Conservation (phyloP, 78 protist genomes). For the slime mould (Dictyostelium discoideum) region dicty_2.7 NC_007088.5:1658501-1659000, state of each 20-base stretch:
- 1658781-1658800: neutral
- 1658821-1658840: neutral
- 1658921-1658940: slow-evolving; percentile 1
- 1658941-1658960: neutral
- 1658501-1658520: neutral
- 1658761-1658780: slow-evolving; percentile 7
- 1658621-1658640: neutral
- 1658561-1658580: neutral
- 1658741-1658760: neutral
- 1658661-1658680: too few species aligned
- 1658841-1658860: neutral
- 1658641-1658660: neutral
- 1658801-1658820: neutral
- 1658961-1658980: neutral
- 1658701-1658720: neutral
- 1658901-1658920: neutral
- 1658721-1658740: slow-evolving; percentile 1
- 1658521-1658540: neutral
- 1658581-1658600: neutral
- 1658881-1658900: neutral
- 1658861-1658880: too few species aligned
- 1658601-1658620: neutral
- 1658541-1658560: neutral
- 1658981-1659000: neutral
- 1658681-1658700: too few species aligned